A percentile compares a stretch with the other conserved stretches of the same genome.
Conservation (phyloP, 169 alveolate species). For the Miamiensis avidus region DNA sequence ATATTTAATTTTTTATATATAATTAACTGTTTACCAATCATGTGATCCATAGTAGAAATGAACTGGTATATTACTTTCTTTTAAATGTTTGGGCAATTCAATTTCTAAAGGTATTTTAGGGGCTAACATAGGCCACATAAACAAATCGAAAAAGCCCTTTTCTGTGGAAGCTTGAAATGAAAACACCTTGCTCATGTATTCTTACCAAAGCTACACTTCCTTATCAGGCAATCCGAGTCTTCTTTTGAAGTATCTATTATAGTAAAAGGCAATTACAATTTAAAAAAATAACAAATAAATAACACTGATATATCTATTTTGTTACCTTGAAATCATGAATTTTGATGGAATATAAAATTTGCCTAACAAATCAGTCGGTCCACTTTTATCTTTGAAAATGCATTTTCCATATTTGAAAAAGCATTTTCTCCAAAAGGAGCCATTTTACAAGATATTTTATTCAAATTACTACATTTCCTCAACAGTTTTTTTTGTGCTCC, state of each 20-base stretch:
- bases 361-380: background rate
- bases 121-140: slow-evolving; percentile 20
- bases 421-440: slow-evolving; percentile 8
- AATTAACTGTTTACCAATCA: background rate
- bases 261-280: background rate
- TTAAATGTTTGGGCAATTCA: slow-evolving; percentile 6
- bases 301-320: too few species aligned
- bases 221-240: slow-evolving; percentile 10
- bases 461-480: slow-evolving; percentile 20
- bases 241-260: slow-evolving; percentile 26
- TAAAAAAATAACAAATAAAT: too few species aligned
- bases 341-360: slow-evolving; percentile 10
- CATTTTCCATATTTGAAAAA: slow-evolving; percentile 19
- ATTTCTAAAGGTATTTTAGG: slow-evolving; percentile 10
- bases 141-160: slow-evolving; percentile 31
- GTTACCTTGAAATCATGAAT: background rate
- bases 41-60: slow-evolving; percentile 34
- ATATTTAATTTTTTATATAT: too few species aligned
- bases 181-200: slow-evolving; percentile 30
- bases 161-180: slow-evolving; percentile 30
- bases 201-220: slow-evolving; percentile 35
- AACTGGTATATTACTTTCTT: slow-evolving; percentile 20
- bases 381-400: slow-evolving; percentile 10
- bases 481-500: slow-evolving; percentile 25
- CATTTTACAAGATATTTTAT: slow-evolving; percentile 7